Evolutionary conservation across 2,329 filamentous ascomycete genomes (phyloP).

Genomic region (Laburnicola sp.): DNA sequence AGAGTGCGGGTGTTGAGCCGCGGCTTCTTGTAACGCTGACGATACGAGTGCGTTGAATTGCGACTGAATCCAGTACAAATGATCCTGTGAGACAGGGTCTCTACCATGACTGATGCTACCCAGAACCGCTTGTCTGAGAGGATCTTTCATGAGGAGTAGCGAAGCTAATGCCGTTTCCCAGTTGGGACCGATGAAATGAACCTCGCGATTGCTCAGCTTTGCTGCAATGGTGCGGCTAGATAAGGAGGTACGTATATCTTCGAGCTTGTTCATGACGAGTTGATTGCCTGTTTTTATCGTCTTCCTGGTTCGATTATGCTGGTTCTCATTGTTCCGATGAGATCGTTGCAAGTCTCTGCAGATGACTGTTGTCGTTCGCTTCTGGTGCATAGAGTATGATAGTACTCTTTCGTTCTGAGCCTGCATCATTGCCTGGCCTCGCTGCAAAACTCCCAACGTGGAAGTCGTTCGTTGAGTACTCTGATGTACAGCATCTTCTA

Average conservation of each 20-base stretch:
- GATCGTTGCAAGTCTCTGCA: no score
- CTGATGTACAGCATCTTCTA: neutral
- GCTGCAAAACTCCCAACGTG: neutral
- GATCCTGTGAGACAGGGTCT: neutral
- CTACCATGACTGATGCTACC: neutral
- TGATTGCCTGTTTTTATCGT: neutral
- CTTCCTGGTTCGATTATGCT: neutral
- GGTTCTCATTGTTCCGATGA: no score
- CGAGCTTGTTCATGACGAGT: neutral
- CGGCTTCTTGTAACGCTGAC: constrained; percentile 5
- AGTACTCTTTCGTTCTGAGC: no score
- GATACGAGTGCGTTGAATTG: constrained; percentile 4
- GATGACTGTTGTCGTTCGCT: no score
- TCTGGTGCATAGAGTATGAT: no score
- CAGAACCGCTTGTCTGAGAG: neutral
- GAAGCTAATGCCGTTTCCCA: constrained; percentile 1
- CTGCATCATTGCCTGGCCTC: neutral
- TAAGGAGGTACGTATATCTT: neutral
- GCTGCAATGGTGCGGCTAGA: neutral
- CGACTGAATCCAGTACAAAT: constrained; percentile 3
- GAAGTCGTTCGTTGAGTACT: neutral
- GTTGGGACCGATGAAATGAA: constrained; percentile 2
- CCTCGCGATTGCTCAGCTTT: constrained; percentile 1
- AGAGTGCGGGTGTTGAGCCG: constrained; percentile 2
- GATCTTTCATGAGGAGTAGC: constrained; percentile 3